Base-by-base conservation (phyloP, 129 eudicot species). In the Tagetes patula region DNA sequence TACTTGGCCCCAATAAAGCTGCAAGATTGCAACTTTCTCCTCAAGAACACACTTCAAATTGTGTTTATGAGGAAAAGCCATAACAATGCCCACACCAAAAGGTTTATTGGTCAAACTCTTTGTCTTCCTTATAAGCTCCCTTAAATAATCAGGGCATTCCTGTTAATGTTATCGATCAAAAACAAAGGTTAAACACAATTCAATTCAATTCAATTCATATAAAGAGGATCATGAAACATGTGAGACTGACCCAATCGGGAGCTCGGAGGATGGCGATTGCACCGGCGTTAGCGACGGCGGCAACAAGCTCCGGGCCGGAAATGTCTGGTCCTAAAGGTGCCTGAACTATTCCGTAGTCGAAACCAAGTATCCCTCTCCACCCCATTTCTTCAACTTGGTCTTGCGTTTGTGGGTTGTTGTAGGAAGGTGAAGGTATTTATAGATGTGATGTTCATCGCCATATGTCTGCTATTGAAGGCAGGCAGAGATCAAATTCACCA, bases 261-360 rank as follows among this genome's bases (percentile, higher is more conserved):
- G 88, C 89, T 81, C 98, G 65, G 75, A 94, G 96, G 66, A 94
- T 65, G 65, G 84, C 98, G 63, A 94, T 86, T 2, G 80, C 96
- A 64, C 98, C 98, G 62, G 98, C 78, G 58, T 94, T 88, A 48
- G 98, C 96, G 62, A 90, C 98, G 74, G 98, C 96, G 63, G 98
- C 98, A 10, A 90, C 98, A 10, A 93, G 89, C 75, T 93, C 91
- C 0, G 98, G 96, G 7, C 98, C 93, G 3, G 98, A 87, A 52
- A 94, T 87, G 56, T 94, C 98, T 4, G 98, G 96, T 32, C 98
- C 98, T 12, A 94, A 62, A 68, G 98, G 98, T 14, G 93, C 98
- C 80, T 86, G 96, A 1, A 94, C 87, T 8, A 94, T 81, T 55
- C 96, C 98, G 69, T 88, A 94, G 8, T 94, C 93, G 77, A 94